Evolutionary conservation across 805 yeast genomes (phyloP), one percentile per base, ranked within the genome.

Genomic region (Osmozyma mogii): DNA sequence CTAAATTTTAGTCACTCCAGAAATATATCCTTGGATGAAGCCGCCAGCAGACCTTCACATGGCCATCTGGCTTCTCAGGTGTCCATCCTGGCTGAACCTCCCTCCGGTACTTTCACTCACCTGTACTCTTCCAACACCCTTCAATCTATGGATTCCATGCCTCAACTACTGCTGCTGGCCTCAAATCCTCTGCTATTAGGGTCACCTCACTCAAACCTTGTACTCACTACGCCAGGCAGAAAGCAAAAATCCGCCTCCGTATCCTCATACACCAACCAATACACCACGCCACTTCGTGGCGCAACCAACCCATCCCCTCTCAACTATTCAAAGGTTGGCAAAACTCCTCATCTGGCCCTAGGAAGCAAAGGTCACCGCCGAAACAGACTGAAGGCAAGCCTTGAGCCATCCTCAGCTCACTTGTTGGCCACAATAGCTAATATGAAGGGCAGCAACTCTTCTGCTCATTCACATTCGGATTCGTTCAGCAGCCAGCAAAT

Each of bases 191-290:
- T 58, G 31, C 44, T 56, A 11, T 37, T 48, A 32, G 63, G 54
- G 32, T 47, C 55, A 15, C 60, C 64, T 4, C 40, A 45, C 28
- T 49, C 57, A n/a, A 47, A 39, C 14, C n/a, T n/a, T n/a, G 13
- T 28, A 9, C 34, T 44, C 22, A 44, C 58, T 21, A 62, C 68
- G 6, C 68, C 69, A 2, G 43, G 60, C 13, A 45, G 58, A 32
- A 44, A 68, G 34, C 55, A 52, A 27, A 52, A 56, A 45, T 49
- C 62, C 37, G 40, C 56, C 24, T 52, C 64, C 34, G 39, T 62
- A 25, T 43, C 57, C 23, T 47, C 62, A 37, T 33, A 40, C 27
- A 37, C 33, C 17, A 37, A 37, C 31, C 35, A 37, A 31, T 44
- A 50, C 33, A 43, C 52, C 11, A 65, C 69, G 2, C 68, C 70